phyloP scores from a whole-genome alignment of 169 alveolate genomes.

The Eimeria brunetti region DNA sequence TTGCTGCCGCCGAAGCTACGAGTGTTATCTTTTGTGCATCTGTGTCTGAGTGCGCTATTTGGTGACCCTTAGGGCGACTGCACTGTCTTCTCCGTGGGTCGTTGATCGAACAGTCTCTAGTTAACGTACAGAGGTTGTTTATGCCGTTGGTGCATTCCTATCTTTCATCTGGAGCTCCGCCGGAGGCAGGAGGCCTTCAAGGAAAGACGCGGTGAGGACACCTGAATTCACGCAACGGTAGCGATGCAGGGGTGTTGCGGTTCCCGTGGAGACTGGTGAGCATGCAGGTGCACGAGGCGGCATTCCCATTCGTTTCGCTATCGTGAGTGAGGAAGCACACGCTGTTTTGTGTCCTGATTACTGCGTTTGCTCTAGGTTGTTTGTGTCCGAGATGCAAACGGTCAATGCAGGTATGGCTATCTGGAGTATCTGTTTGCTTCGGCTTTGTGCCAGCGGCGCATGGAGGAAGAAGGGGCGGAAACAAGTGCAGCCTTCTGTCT shows the following conservation, averaged over 20 bases:
- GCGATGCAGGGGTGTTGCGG: background rate
- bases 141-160: slow-evolving; percentile 78
- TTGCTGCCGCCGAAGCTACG: background rate
- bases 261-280: background rate
- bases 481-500: background rate
- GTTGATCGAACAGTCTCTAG: slow-evolving; percentile 51
- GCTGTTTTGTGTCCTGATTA: background rate
- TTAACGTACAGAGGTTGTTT: slow-evolving; percentile 65
- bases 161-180: slow-evolving; percentile 49
- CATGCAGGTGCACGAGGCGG: background rate
- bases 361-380: slow-evolving; percentile 27
- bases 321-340: background rate
- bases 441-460: background rate
- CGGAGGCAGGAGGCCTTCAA: slow-evolving; percentile 34
- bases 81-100: slow-evolving; percentile 82
- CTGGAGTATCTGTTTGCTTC: background rate
- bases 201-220: slow-evolving; percentile 2
- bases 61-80: slow-evolving; percentile 70
- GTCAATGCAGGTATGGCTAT: slow-evolving; percentile 61
- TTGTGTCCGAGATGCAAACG: slow-evolving; percentile 76
- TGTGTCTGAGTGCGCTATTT: slow-evolving; percentile 7
- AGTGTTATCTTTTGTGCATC: background rate
- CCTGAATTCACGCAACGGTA: background rate
- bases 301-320: background rate
- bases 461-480: background rate